Base-by-base conservation (phyloP, 2,329 filamentous ascomycete genomes). In the Colletotrichum navitas region DNA sequence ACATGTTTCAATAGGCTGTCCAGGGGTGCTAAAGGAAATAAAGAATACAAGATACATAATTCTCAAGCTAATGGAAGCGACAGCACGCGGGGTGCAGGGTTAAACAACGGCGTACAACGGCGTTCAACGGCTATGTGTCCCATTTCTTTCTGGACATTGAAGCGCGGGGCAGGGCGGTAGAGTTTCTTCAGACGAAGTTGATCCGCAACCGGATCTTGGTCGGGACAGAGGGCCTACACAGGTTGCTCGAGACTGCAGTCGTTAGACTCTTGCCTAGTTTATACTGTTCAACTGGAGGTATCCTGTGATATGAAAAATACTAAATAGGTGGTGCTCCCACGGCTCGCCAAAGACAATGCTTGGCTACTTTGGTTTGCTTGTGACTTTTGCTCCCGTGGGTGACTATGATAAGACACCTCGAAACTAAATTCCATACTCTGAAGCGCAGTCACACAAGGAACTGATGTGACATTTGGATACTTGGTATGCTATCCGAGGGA, bases 21-120 rank as follows among this genome's bases (percentile, higher is more conserved):
- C 29, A 32, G 21, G 68, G 68, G 18, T 71, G 68, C 68, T 71
- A 61, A 32, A 54, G 21, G 10, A 11, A 11, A 11, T 21, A 10
- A 47, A 47, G 3, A 47, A 24, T 4, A 24, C 5, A n/a, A n/a
- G 32, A 14, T 26, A 3, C 7, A 36, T 24, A 36, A 18, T 24
- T 1, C 7, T 14, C 21, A 34, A 24, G 36, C 36, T 68, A 24
- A 41, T 29, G 41, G n/a, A 71, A 62, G 63, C 63, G 49, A 71
- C 34, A 43, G 56, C 56, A 43, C 34, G 61, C 12, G 29, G 24
- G 66, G 24, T 26, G 14, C 21, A 45, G 39, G 18, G 18, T 61
- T 32, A 45, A 51, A 36, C 45, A 60, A 34, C 34, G 34, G 34
- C 34, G 34, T 36, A 11, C 34, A 7, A 36, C 52, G 65, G 65